Evolutionary conservation across 768 basidiomycete genomes (phyloP).

Genomic region (Termitomyces sp.): DNA sequence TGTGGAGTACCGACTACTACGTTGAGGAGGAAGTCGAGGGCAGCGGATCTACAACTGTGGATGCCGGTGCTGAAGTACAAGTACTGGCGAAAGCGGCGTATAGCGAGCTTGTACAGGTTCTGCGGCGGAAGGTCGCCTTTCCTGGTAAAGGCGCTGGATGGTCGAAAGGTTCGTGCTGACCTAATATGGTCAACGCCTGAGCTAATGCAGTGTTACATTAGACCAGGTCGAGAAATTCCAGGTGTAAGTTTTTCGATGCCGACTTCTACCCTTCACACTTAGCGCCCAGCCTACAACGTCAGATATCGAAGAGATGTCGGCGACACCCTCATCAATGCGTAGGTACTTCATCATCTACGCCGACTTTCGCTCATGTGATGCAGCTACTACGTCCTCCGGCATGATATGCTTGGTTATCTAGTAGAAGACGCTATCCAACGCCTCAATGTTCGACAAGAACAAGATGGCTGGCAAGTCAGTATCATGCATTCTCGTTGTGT

Average conservation of each 20-base stretch:
- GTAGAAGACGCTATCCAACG: constrained; percentile 57
- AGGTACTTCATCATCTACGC: constrained; percentile 22
- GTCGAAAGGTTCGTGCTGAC: constrained; percentile 58
- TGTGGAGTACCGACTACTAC: constrained; percentile 66
- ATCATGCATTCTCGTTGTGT: background rate
- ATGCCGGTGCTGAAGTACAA: constrained; percentile 25
- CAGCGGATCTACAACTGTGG: background rate
- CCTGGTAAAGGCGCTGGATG: constrained; percentile 51
- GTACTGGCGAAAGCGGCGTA: constrained; percentile 71
- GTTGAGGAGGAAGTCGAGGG: constrained; percentile 17
- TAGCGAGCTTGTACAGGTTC: constrained; percentile 64
- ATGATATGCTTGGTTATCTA: constrained; percentile 74
- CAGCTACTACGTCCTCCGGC: constrained; percentile 83
- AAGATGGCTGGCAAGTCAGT: constrained; percentile 70
- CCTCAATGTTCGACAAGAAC: constrained; percentile 37
- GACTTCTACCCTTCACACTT: background rate
- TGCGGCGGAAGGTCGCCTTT: constrained; percentile 74
- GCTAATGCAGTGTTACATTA: constrained; percentile 20
- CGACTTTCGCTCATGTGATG: constrained; percentile 1
- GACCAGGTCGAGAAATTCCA: constrained; percentile 79
- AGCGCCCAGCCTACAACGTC: background rate
- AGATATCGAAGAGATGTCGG: constrained; percentile 85
- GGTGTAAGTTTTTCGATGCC: constrained; percentile 43
- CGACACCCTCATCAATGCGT: constrained; percentile 88
- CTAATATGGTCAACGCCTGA: background rate